phyloP scores from a whole-genome alignment of 805 yeast genomes.

The Ogataea populi-albae region DNA sequence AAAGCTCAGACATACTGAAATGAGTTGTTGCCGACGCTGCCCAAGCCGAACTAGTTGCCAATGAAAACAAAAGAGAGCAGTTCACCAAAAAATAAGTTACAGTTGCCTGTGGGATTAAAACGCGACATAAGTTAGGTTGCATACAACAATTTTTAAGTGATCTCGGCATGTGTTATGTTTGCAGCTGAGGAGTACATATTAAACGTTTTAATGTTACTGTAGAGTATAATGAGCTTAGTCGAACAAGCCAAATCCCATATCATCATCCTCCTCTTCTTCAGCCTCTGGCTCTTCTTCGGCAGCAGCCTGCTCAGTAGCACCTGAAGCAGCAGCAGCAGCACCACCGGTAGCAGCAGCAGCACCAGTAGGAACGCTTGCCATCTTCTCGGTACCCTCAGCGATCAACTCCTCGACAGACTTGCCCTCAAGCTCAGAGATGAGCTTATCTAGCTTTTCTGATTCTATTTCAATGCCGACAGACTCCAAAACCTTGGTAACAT shows the following conservation, averaged over 20 bases:
- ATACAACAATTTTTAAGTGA: too few relatives aligned
- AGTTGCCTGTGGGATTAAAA: too few relatives aligned
- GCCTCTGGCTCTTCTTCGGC: conserved; percentile 55
- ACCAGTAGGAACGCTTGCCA: conserved; percentile 80
- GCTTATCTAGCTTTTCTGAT: conserved; percentile 66
- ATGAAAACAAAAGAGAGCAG: background rate
- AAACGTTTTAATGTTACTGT: too few relatives aligned
- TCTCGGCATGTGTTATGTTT: too few relatives aligned
- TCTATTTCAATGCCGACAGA: conserved; percentile 81
- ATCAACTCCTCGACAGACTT: conserved; percentile 70
- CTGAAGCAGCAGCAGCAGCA: conserved; percentile 54
- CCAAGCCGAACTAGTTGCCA: background rate
- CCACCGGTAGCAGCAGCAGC: conserved; percentile 68
- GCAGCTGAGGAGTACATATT: too few relatives aligned
- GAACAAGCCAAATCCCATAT: conserved; percentile 90
- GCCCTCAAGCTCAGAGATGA: conserved; percentile 76
- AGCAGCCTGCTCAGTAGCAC: conserved; percentile 54
- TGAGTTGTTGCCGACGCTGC: background rate
- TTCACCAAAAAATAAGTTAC: background rate
- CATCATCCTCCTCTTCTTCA: conserved; percentile 48
- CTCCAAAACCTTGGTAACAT: conserved; percentile 67
- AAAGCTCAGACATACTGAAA: conserved; percentile 7
- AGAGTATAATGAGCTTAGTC: too few relatives aligned
- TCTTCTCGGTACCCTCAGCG: conserved; percentile 77
- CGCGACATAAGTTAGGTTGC: conserved; percentile 7